Conservation (phyloP, 305 asterid genomes). For the Solanum hybrid region DNA sequence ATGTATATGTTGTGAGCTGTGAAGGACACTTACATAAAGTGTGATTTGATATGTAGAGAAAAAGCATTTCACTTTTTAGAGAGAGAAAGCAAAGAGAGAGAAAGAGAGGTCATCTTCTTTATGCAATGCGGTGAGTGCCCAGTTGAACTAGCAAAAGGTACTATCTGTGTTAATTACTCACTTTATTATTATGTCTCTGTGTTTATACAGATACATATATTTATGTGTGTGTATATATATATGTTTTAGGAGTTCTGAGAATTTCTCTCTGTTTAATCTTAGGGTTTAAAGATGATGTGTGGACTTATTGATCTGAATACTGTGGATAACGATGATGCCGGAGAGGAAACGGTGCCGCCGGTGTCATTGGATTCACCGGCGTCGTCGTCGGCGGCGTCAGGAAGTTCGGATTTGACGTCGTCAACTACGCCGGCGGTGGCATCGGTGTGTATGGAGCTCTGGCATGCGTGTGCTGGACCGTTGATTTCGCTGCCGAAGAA, state of each 20-base stretch:
- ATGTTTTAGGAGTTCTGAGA: conserved; percentile 3
- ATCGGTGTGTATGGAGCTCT: conserved; percentile 82
- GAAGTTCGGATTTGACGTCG: conserved; percentile 35
- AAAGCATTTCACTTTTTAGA: conserved; percentile 26
- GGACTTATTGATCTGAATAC: conserved; percentile 77
- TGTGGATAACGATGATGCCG: conserved; percentile 40
- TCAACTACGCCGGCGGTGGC: conserved; percentile 22
- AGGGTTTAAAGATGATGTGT: conserved; percentile 46
- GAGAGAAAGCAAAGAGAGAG: conserved; percentile 29
- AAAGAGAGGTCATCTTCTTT: background rate
- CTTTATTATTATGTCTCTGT: conserved; percentile 2
- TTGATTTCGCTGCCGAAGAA: conserved; percentile 80
- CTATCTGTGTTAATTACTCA: background rate
- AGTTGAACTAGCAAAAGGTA: conserved; percentile 19
- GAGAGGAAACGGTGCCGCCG: conserved; percentile 29
- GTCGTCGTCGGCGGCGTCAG: background rate
- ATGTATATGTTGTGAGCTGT: background rate
- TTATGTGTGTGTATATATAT: background rate
- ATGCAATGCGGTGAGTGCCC: conserved; percentile 37
- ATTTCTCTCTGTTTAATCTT: conserved; percentile 3
- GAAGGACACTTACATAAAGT: conserved; percentile 28
- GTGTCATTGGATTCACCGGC: conserved; percentile 9
- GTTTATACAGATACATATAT: background rate
- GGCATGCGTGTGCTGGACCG: conserved; percentile 99
- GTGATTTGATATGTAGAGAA: conserved; percentile 29